A percentile compares a stretch with the other conserved stretches of the same genome.
Evolutionary conservation across 148 eudicot species (phyloP).

Genomic region (Chenopodium quinoa): DNA sequence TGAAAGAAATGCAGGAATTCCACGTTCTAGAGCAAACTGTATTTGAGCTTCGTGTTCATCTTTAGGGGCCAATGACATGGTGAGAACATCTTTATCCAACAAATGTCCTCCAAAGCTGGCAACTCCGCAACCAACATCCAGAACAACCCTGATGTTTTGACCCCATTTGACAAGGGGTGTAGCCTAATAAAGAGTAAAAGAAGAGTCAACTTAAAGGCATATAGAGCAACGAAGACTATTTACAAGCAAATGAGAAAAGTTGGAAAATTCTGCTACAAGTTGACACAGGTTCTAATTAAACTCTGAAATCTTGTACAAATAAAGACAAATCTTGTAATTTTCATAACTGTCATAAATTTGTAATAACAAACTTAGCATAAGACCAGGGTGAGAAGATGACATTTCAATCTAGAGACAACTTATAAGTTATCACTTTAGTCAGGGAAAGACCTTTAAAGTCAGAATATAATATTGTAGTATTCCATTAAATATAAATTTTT

Average conservation of each 20-base stretch:
- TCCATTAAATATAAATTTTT: neutral
- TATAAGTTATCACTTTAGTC: too few relatives aligned
- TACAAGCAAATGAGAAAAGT: neutral
- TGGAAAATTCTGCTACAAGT: neutral
- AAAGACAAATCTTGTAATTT: too few relatives aligned
- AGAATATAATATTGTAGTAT: neutral
- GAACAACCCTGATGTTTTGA: conserved; percentile 72
- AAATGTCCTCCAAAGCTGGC: conserved; percentile 99
- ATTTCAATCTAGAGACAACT: too few relatives aligned
- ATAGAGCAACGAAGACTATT: neutral
- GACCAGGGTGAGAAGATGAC: neutral
- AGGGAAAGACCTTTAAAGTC: too few relatives aligned
- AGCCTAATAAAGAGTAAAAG: conserved; percentile 40
- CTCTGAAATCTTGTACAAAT: neutral
- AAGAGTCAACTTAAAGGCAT: conserved; percentile 5
- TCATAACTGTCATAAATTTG: too few relatives aligned
- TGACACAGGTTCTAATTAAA: neutral
- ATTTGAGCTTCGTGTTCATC: conserved; percentile 99
- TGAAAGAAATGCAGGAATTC: conserved; percentile 89
- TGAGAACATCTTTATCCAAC: conserved; percentile 82
- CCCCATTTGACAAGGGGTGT: conserved; percentile 78
- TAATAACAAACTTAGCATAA: neutral
- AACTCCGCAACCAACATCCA: conserved; percentile 99
- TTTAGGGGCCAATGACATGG: conserved; percentile 97
- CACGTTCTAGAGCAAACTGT: conserved; percentile 96